Percentiles rank a stretch among this genome's conserved stretches.
Conservation (phyloP, 73 alveolate genomes). For the Paraurostyla sp. region DNA sequence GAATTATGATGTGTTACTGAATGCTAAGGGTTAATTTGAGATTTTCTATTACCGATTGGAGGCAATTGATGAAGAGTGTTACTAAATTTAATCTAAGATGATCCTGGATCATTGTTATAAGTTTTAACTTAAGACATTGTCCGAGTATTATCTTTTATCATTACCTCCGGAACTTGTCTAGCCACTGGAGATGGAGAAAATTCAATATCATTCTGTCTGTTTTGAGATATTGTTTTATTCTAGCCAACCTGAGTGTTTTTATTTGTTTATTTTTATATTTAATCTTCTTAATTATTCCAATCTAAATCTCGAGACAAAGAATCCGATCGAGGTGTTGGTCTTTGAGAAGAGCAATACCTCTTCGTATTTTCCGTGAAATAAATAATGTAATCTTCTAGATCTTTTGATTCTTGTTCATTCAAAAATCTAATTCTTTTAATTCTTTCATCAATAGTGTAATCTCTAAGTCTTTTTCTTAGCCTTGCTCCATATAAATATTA, state of each 20-base stretch:
- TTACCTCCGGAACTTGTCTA: neutral
- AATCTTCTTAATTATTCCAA: neutral
- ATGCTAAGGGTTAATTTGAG: neutral
- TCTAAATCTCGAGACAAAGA: neutral
- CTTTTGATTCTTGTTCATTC: neutral
- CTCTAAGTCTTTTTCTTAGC: constrained; percentile 7
- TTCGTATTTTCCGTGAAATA: neutral
- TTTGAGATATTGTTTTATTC: neutral
- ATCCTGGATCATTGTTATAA: no score
- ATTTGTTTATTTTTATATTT: neutral
- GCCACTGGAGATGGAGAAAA: constrained; percentile 20
- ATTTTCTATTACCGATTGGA: neutral
- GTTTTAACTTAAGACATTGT: constrained; percentile 5
- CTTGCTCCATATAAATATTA: neutral
- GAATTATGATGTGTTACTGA: neutral
- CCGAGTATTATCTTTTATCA: neutral
- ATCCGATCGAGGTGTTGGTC: neutral
- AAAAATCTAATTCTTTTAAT: neutral
- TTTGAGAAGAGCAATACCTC: neutral
- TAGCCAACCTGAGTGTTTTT: neutral
- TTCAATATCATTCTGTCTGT: neutral
- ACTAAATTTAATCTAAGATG: no score
- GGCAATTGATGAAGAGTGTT: no score
- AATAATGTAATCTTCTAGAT: neutral
- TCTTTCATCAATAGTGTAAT: constrained; percentile 2